These are phyloP conservation scores for Nakazawaea molendinolei DNA, from an alignment of 805 yeast species.

Conservation along the genomic window DNA sequence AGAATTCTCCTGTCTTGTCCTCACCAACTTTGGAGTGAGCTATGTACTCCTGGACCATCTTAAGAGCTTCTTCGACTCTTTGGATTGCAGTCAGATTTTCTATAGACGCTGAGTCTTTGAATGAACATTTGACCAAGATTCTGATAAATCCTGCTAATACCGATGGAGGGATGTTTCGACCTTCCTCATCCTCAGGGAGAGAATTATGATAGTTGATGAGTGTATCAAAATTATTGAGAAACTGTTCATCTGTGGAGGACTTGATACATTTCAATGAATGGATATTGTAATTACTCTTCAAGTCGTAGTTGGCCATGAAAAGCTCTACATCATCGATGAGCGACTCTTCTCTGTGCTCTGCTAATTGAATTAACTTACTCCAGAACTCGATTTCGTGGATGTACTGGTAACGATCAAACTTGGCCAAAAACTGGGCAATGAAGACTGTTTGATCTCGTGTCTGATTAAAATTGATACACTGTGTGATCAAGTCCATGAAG, in stretches of 20 bases:
- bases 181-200: background rate
- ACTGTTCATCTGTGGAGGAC: background rate
- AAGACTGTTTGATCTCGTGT: background rate
- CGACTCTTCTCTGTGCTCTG: background rate
- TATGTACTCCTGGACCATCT: constrained; percentile 2
- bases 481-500: background rate
- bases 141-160: constrained; percentile 5
- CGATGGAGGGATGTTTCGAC: constrained; percentile 1
- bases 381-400: constrained; percentile 2
- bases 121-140: background rate
- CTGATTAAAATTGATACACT: constrained; percentile 6
- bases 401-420: background rate
- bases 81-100: background rate
- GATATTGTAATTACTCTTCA: constrained; percentile 1
- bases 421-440: background rate
- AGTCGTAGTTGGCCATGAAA: constrained; percentile 3
- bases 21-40: too few species aligned
- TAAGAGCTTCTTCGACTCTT: constrained; percentile 6
- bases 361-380: background rate
- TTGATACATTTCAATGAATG: constrained; percentile 6
- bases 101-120: background rate
- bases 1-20: background rate
- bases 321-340: too few species aligned
- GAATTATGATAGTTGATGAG: constrained; percentile 6
- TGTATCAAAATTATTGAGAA: constrained; percentile 8